A percentile compares a stretch with the other conserved stretches of the same genome.
Evolutionary conservation across 495 filamentous ascomycete species (phyloP).

Genomic region (Penicillium steckii): DNA sequence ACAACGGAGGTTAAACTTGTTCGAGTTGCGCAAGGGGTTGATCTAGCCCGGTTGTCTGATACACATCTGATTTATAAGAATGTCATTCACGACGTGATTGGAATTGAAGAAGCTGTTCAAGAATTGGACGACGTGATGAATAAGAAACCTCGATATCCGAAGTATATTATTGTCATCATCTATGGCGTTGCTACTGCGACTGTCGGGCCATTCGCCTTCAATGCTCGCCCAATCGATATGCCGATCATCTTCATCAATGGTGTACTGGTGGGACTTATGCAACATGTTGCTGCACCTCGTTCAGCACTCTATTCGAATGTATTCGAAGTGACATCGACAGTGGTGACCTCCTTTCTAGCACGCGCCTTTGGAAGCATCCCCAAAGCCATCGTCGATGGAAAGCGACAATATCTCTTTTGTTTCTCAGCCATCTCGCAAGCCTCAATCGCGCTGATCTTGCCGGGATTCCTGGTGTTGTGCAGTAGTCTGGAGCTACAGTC

Average conservation of each 20-base stretch:
- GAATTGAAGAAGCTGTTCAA: slow-evolving; percentile 75
- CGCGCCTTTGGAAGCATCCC: slow-evolving; percentile 80
- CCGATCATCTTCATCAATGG: slow-evolving; percentile 84
- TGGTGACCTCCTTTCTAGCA: slow-evolving; percentile 80
- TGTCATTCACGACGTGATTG: slow-evolving; percentile 81
- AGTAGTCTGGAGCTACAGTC: slow-evolving; percentile 83
- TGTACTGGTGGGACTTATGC: slow-evolving; percentile 73
- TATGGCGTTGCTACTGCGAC: slow-evolving; percentile 77
- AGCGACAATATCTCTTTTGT: slow-evolving; percentile 66
- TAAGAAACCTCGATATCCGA: slow-evolving; percentile 61
- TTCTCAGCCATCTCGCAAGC: slow-evolving; percentile 89
- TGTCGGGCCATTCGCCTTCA: slow-evolving; percentile 84
- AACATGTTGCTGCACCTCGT: slow-evolving; percentile 70
- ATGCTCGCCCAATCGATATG: slow-evolving; percentile 78
- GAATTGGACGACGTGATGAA: slow-evolving; percentile 64
- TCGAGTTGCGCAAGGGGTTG: slow-evolving; percentile 67
- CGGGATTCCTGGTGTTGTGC: slow-evolving; percentile 80
- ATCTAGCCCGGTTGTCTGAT: slow-evolving; percentile 78
- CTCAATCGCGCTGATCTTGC: slow-evolving; percentile 87
- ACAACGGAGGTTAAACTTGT: slow-evolving; percentile 90
- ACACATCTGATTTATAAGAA: slow-evolving; percentile 87
- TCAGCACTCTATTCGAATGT: slow-evolving; percentile 77
- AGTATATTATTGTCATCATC: slow-evolving; percentile 66
- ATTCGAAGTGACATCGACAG: slow-evolving; percentile 80
- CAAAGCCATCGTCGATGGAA: slow-evolving; percentile 22